A percentile compares a stretch with the other conserved stretches of the same genome.
These are phyloP conservation scores for Vitis rotundifolia DNA, from an alignment of 164 flowering plant species.

Conservation along the genomic window DNA sequence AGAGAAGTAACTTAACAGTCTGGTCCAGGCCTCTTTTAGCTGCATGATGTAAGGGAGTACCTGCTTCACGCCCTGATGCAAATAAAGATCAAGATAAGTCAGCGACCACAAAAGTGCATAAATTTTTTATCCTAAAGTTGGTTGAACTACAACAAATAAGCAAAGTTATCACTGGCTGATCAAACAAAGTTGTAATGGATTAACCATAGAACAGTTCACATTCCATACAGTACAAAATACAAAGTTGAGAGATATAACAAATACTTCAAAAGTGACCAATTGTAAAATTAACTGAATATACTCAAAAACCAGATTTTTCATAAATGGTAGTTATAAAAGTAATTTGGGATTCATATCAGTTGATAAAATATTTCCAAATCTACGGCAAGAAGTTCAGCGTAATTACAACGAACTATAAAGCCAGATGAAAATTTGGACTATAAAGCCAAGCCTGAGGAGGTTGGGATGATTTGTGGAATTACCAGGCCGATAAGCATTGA, in stretches of 20 bases:
- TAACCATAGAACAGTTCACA: neutral
- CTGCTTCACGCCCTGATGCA: slow-evolving; percentile 14
- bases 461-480: neutral
- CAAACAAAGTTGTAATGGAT: neutral
- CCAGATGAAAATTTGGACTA: neutral
- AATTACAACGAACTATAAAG: no score
- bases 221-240: neutral
- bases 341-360: no score
- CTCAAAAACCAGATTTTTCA: no score
- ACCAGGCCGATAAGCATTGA: slow-evolving; percentile 20
- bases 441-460: neutral
- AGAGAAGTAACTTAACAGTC: slow-evolving; percentile 18
- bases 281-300: no score
- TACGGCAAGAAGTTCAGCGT: no score
- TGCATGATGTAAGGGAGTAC: slow-evolving; percentile 25
- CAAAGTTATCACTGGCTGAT: neutral
- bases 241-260: neutral
- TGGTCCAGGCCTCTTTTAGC: slow-evolving; percentile 22
- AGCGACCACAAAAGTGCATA: neutral
- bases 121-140: neutral
- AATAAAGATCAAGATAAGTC: neutral
- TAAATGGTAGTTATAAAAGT: no score
- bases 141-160: neutral
- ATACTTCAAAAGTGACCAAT: neutral
- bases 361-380: no score